Evolutionary conservation across 208 protist species (phyloP).

Genomic region (Phytomonas sp.): DNA sequence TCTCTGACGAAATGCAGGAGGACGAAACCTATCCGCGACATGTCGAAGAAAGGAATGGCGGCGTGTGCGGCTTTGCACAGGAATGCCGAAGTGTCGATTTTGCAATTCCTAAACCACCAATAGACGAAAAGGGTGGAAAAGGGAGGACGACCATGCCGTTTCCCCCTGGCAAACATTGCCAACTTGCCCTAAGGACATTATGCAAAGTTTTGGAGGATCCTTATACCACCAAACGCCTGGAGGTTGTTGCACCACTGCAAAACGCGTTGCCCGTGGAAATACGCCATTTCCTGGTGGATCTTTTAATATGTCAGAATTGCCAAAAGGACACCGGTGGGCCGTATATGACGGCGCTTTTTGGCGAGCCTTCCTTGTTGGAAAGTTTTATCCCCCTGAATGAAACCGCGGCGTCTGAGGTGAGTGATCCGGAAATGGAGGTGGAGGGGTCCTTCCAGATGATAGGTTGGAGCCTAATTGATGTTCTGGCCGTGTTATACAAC

Average conservation of each 20-base stretch:
- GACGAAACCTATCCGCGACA: neutral
- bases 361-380: constrained; percentile 12
- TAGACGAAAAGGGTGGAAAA: neutral
- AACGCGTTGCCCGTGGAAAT: constrained; percentile 17
- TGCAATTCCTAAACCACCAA: neutral
- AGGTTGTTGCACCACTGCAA: constrained; percentile 8
- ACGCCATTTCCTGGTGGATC: constrained; percentile 20
- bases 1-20: neutral
- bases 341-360: constrained; percentile 24
- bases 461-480: constrained; percentile 24
- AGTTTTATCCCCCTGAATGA: neutral
- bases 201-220: neutral
- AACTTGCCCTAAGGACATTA: neutral
- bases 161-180: neutral
- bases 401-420: neutral
- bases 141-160: neutral
- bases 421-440: constrained; percentile 1
- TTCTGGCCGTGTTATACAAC: constrained; percentile 32
- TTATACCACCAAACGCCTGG: neutral
- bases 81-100: neutral
- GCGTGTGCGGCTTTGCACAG: neutral
- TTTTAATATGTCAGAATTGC: constrained; percentile 19
- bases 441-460: neutral
- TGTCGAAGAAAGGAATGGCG: neutral
- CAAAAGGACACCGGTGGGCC: constrained; percentile 16